Evolutionary conservation across 306 rosid species (phyloP).

Genomic region (Corylus heterophylla): DNA sequence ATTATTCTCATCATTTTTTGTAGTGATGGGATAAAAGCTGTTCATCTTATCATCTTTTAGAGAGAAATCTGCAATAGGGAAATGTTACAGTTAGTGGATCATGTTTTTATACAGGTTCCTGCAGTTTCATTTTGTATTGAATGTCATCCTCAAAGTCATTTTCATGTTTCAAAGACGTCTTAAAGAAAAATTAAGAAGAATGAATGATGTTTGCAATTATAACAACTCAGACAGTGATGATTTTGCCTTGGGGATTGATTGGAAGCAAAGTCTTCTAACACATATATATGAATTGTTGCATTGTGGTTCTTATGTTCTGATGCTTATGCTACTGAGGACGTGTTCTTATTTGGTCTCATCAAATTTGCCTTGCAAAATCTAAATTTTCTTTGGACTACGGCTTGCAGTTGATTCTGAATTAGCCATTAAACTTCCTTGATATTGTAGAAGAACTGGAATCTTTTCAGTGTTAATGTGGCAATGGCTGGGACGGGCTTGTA

Average conservation of each 20-base stretch:
- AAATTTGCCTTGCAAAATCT: background rate
- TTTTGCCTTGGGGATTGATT: background rate
- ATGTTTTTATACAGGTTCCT: background rate
- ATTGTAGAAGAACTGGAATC: conserved; percentile 29
- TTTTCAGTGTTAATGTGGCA: conserved; percentile 23
- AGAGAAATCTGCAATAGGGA: background rate
- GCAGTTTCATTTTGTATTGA: background rate
- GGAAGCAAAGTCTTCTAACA: no score
- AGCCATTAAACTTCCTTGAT: background rate
- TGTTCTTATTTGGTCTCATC: background rate
- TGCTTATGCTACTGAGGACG: background rate
- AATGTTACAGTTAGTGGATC: background rate
- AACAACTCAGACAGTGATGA: background rate
- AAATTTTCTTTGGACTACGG: background rate
- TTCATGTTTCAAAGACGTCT: background rate
- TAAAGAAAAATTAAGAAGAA: background rate
- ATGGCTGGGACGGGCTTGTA: conserved; percentile 27
- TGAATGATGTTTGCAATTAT: no score
- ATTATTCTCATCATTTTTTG: background rate
- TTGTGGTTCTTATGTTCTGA: background rate
- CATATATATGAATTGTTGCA: no score
- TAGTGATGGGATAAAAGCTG: background rate
- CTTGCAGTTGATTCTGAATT: background rate
- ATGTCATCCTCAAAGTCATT: background rate
- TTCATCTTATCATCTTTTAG: background rate